A percentile compares a stretch with the other conserved stretches of the same genome.
These are phyloP conservation scores for Neurospora sp. DNA, from an alignment of 495 filamentous ascomycete species.

Conservation along the genomic window DNA sequence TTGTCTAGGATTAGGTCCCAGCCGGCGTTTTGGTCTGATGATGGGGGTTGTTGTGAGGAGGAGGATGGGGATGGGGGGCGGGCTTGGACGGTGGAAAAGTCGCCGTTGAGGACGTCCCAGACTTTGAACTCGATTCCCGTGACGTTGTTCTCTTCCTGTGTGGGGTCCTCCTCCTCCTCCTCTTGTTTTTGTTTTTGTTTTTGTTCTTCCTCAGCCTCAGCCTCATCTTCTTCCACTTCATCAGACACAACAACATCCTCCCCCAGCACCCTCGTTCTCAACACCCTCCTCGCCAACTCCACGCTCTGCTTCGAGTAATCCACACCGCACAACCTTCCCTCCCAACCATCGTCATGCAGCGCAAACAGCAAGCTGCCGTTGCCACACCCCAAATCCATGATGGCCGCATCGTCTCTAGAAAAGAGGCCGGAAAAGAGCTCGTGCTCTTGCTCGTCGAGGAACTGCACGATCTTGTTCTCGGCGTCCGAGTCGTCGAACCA, in stretches of 20 bases:
- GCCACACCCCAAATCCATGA: slow-evolving; percentile 77
- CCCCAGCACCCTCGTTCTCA: slow-evolving; percentile 19
- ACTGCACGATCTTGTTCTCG: slow-evolving; percentile 48
- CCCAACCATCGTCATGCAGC: slow-evolving; percentile 46
- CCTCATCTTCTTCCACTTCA: slow-evolving; percentile 5
- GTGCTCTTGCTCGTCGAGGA: slow-evolving; percentile 37
- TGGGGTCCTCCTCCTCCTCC: not conserved
- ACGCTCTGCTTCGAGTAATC: slow-evolving; percentile 75
- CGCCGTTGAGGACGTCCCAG: slow-evolving; percentile 63
- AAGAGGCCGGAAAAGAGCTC: slow-evolving; percentile 2
- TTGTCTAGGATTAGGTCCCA: slow-evolving; percentile 93
- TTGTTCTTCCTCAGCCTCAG: not conserved
- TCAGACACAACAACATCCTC: slow-evolving; percentile 13
- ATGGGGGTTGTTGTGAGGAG: not conserved
- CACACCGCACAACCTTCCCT: slow-evolving; percentile 67
- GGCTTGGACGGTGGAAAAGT: slow-evolving; percentile 14
- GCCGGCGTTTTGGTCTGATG: slow-evolving; percentile 26
- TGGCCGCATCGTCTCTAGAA: slow-evolving; percentile 16
- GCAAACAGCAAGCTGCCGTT: slow-evolving; percentile 83
- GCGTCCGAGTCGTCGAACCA: slow-evolving; percentile 71
- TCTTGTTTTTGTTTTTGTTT: slow-evolving; percentile 7
- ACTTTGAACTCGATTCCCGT: slow-evolving; percentile 49
- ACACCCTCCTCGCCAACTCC: slow-evolving; percentile 51
- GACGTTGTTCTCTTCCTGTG: not conserved
- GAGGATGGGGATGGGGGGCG: not conserved